Conservation (phyloP, 352 stramenopile species). For the Globisporangium mamillatum region DNA sequence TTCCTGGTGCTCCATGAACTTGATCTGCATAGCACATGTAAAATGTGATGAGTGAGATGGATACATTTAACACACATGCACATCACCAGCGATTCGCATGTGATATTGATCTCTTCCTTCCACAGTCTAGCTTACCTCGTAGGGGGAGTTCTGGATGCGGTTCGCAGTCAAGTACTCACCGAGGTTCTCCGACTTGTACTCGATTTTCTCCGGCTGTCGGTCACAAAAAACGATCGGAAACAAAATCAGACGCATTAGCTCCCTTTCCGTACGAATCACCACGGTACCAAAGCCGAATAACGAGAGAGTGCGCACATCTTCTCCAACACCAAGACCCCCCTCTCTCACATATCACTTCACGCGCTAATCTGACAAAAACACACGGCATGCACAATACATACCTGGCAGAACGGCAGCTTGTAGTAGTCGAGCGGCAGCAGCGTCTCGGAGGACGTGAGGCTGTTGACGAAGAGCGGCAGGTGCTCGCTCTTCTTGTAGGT, state of each 20-base stretch:
- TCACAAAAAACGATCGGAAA: slow-evolving; percentile 1
- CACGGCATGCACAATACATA: slow-evolving; percentile 17
- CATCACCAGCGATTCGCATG: not conserved
- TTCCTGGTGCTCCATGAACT: slow-evolving; percentile 75
- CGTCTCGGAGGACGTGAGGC: slow-evolving; percentile 93
- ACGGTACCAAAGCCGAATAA: too few relatives aligned
- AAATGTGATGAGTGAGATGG: not conserved
- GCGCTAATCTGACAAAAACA: not conserved
- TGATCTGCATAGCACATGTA: slow-evolving; percentile 53
- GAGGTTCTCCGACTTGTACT: slow-evolving; percentile 98
- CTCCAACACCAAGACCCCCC: not conserved
- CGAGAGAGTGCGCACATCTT: too few relatives aligned
- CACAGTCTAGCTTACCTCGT: slow-evolving; percentile 49
- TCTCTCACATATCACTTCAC: not conserved
- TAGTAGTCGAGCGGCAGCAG: slow-evolving; percentile 98
- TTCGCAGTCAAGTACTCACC: slow-evolving; percentile 99
- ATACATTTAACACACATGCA: not conserved
- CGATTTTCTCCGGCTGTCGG: slow-evolving; percentile 74
- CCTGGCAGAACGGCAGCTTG: slow-evolving; percentile 95
- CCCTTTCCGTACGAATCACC: not conserved
- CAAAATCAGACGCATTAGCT: not conserved
- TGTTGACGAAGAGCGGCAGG: slow-evolving; percentile 93
- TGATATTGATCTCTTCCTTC: not conserved
- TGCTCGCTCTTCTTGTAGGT: slow-evolving; percentile 83
- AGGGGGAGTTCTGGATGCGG: slow-evolving; percentile 98